Evolutionary conservation across 164 flowering plant genomes (phyloP).

Genomic region (Stephania yunnanensis): DNA sequence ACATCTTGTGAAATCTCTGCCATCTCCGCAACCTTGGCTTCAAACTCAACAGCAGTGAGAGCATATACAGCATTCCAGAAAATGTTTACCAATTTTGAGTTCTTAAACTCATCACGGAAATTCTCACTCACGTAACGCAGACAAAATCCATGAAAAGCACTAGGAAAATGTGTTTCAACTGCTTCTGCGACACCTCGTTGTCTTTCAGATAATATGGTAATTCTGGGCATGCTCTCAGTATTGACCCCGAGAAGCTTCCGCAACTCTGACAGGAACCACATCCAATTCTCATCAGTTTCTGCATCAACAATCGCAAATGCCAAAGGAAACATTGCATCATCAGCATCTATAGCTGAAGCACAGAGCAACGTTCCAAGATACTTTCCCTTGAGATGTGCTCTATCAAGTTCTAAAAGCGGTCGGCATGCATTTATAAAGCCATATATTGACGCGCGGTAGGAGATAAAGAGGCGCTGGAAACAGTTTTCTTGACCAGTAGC

Average conservation of each 20-base stretch:
- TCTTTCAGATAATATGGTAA: slow-evolving; percentile 49
- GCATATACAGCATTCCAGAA: slow-evolving; percentile 99
- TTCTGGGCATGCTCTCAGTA: slow-evolving; percentile 57
- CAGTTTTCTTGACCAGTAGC: slow-evolving; percentile 82
- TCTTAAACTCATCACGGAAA: slow-evolving; percentile 57
- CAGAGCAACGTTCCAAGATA: slow-evolving; percentile 79
- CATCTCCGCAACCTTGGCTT: slow-evolving; percentile 80
- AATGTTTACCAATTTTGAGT: slow-evolving; percentile 61
- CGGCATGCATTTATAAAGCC: slow-evolving; percentile 89
- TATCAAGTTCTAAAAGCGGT: slow-evolving; percentile 88
- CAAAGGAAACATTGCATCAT: slow-evolving; percentile 75
- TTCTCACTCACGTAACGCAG: slow-evolving; percentile 49
- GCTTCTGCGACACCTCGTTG: slow-evolving; percentile 45
- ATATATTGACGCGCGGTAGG: slow-evolving; percentile 86
- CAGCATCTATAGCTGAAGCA: slow-evolving; percentile 78
- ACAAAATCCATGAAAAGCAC: slow-evolving; percentile 54
- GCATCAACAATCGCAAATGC: slow-evolving; percentile 84
- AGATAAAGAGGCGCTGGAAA: slow-evolving; percentile 81
- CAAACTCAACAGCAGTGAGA: slow-evolving; percentile 79
- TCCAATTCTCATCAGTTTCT: slow-evolving; percentile 84
- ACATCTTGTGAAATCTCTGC: slow-evolving; percentile 72
- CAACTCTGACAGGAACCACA: slow-evolving; percentile 64
- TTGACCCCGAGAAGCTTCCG: slow-evolving; percentile 86
- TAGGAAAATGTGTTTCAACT: slow-evolving; percentile 55
- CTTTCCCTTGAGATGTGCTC: slow-evolving; percentile 82